These are phyloP conservation scores for Phytophthora pluvialis DNA, from an alignment of 352 stramenopile genomes.

Conservation along the genomic window DNA sequence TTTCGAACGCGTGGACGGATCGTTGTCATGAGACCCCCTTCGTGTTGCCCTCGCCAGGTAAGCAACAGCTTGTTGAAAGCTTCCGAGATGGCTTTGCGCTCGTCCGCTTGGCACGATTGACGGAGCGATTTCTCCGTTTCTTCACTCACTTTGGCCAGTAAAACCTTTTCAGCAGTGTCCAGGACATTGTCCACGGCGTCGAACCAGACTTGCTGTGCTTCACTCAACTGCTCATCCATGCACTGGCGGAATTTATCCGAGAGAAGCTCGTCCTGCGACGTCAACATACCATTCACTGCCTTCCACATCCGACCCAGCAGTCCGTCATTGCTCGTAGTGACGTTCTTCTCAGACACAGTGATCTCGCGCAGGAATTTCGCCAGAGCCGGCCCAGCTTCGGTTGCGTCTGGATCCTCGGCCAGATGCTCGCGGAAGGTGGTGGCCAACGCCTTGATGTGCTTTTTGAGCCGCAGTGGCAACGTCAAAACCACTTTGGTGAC, in stretches of 20 bases:
- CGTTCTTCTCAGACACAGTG: conserved; percentile 23
- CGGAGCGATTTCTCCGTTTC: conserved; percentile 17
- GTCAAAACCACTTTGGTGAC: conserved; percentile 20
- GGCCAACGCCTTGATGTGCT: conserved; percentile 33
- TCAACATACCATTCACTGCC: neutral
- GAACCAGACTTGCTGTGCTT: conserved; percentile 31
- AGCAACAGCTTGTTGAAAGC: conserved; percentile 16
- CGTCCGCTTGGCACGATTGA: conserved; percentile 17
- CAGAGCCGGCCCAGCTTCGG: conserved; percentile 5
- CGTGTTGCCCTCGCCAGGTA: conserved; percentile 18
- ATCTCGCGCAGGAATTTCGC: conserved; percentile 27
- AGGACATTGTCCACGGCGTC: conserved; percentile 28
- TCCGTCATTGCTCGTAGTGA: neutral
- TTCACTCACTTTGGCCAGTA: conserved; percentile 15
- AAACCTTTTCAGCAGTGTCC: conserved; percentile 1
- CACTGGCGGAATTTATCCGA: conserved; percentile 24
- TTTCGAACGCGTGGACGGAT: conserved; percentile 6
- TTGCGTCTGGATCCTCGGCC: neutral
- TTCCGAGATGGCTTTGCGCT: conserved; percentile 12
- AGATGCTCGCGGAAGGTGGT: conserved; percentile 18
- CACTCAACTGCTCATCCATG: conserved; percentile 21
- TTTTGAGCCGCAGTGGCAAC: conserved; percentile 39
- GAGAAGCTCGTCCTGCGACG: conserved; percentile 3
- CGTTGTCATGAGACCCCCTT: conserved; percentile 21
- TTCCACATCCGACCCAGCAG: conserved; percentile 12